These are phyloP conservation scores for Passiflora organensis DNA, from an alignment of 345 rosid species.

Conservation along the genomic window DNA sequence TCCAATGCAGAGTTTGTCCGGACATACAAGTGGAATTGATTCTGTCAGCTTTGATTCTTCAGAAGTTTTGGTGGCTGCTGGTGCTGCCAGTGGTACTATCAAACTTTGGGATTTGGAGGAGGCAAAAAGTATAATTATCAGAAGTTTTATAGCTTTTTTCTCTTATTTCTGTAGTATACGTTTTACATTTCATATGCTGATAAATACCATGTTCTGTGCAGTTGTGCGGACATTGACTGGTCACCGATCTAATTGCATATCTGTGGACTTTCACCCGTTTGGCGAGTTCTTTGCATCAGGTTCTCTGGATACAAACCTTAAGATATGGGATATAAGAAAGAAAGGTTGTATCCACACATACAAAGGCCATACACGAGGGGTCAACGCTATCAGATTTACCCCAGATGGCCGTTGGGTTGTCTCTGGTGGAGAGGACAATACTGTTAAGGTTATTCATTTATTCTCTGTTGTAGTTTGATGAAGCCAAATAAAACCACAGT, in stretches of 20 bases:
- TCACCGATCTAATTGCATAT: constrained; percentile 93
- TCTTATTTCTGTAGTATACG: constrained; percentile 1
- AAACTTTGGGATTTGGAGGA: constrained; percentile 99
- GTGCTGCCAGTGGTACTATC: constrained; percentile 95
- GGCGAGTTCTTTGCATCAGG: constrained; percentile 99
- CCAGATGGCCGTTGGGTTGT: constrained; percentile 99
- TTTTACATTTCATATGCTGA: constrained; percentile 6
- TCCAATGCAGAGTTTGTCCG: constrained; percentile 77
- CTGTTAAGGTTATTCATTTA: constrained; percentile 63
- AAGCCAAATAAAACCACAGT: neutral
- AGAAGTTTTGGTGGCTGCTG: constrained; percentile 91
- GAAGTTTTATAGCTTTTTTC: too few species aligned
- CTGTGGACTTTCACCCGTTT: constrained; percentile 96
- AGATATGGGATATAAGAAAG: constrained; percentile 98
- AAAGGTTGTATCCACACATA: constrained; percentile 97
- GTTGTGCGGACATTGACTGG: constrained; percentile 95
- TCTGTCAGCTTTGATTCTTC: constrained; percentile 95
- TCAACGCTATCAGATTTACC: constrained; percentile 91
- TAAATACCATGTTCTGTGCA: constrained; percentile 23
- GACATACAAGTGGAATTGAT: constrained; percentile 93
- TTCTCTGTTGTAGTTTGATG: constrained; percentile 3
- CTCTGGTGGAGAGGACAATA: constrained; percentile 96
- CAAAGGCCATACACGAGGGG: constrained; percentile 98
- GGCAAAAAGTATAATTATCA: constrained; percentile 77
- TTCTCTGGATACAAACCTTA: constrained; percentile 91